These are phyloP conservation scores for Fraxinus platypoda DNA, from an alignment of 305 asterid species.

Conservation along the genomic window DNA sequence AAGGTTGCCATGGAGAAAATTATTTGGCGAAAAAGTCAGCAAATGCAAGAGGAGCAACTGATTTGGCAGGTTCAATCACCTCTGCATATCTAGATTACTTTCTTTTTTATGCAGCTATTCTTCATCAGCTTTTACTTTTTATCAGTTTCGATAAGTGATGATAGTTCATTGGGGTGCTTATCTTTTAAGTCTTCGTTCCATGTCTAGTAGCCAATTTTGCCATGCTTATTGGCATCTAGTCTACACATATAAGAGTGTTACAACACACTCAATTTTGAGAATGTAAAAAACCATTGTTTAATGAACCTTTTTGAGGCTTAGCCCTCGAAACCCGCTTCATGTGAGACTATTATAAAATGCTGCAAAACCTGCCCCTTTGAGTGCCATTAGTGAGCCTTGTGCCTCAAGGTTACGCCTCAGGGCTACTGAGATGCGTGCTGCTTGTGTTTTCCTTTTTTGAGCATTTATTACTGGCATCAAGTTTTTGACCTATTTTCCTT, in stretches of 20 bases:
- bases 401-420: background rate
- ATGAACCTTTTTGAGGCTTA: background rate
- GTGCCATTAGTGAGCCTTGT: background rate
- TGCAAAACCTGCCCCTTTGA: background rate
- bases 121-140: conserved; percentile 11
- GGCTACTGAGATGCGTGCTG: background rate
- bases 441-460: background rate
- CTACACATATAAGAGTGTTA: background rate
- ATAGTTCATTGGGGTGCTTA: conserved; percentile 1
- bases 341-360: background rate
- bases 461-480: background rate
- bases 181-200: background rate
- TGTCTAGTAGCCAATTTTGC: background rate
- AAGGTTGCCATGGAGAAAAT: conserved; percentile 56
- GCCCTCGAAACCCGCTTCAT: background rate
- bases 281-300: background rate
- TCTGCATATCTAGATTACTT: conserved; percentile 18
- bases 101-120: conserved; percentile 5
- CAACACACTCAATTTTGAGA: background rate
- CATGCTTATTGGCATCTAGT: background rate
- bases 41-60: conserved; percentile 63
- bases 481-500: background rate
- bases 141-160: conserved; percentile 14
- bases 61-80: conserved; percentile 78
- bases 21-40: conserved; percentile 51